A percentile compares a stretch with the other conserved stretches of the same genome.
Conservation (phyloP, 176 grass and related monocot genomes). For the Phoenix dactylifera region DNA sequence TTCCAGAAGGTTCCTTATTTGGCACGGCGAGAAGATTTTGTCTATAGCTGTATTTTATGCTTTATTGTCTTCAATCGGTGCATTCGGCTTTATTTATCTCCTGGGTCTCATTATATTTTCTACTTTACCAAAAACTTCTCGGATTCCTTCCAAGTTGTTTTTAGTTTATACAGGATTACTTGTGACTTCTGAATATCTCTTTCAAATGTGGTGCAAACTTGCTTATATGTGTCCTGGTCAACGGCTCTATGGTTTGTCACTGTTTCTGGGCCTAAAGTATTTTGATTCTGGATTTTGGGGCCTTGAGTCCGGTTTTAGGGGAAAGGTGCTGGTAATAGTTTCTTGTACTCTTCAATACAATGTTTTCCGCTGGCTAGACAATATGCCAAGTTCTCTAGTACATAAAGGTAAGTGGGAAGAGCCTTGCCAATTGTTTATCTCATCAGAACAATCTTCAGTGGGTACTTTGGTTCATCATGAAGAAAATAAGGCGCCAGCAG, state of each 20-base stretch:
- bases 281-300: constrained; percentile 94
- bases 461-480: constrained; percentile 19
- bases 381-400: constrained; percentile 61
- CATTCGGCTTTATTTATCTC: constrained; percentile 77
- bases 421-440: constrained; percentile 83
- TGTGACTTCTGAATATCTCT: constrained; percentile 74
- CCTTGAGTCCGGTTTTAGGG: constrained; percentile 66
- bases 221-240: constrained; percentile 91
- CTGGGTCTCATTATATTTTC: constrained; percentile 74
- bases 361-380: constrained; percentile 87
- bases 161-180: constrained; percentile 84
- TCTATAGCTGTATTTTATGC: constrained; percentile 77
- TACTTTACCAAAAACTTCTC: constrained; percentile 74
- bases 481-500: constrained; percentile 39
- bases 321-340: constrained; percentile 84
- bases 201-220: constrained; percentile 88
- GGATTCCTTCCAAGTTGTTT: constrained; percentile 83
- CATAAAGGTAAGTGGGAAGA: constrained; percentile 88
- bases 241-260: constrained; percentile 40
- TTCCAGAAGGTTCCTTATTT: constrained; percentile 79
- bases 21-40: constrained; percentile 92
- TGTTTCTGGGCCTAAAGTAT: constrained; percentile 75
- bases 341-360: constrained; percentile 91
- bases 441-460: constrained; percentile 29
- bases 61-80: constrained; percentile 80